Base-by-base conservation (phyloP, 2,329 filamentous ascomycete genomes). In the Pseudogymnoascus verrucosus region DNA sequence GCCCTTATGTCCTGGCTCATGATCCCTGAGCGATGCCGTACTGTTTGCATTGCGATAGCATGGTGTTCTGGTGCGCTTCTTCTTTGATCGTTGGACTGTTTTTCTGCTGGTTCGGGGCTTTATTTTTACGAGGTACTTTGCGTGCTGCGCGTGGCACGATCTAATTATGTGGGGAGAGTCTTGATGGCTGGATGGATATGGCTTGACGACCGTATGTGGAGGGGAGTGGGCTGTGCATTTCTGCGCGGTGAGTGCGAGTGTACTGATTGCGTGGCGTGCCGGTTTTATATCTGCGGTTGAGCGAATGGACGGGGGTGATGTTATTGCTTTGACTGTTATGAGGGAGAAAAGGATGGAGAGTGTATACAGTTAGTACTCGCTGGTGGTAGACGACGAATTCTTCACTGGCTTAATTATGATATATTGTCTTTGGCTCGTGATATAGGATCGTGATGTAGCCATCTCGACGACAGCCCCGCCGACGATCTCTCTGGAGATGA, bases 81-180 rank as follows among this genome's bases (percentile, higher is more conserved):
- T 54, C 26, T 54, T 54, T n/a, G 47, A 54, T 31, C 47, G 47
- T 54, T 31, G 47, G 47, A 19, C 47, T 54, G 47, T 54, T 54
- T 54, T 54, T 54, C 47, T 54, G 47, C 26, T 54, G 47, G 47
- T 31, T 54, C 47, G 47, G 47, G 47, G 47, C 47, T 54, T 31
- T 54, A 31, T 54, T 54, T 54, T 54, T 54, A 54, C 47, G n/a
- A 16, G 47, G 47, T 31, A 54, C 26, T 54, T 54, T 54, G 47
- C 47, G 26, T 31, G 47, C 26, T 16, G 47, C 26, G 47, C 47
- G 26, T 54, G 47, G 47, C 47, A 26, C 47, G 47, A 54, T 54
- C 26, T 54, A 54, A 54, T 54, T 8, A 19, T 31, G 47, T 19
- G 47, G 26, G 26, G 47, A 12, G 26, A 54, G 47, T 54, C 47